Percentiles rank a stretch among this genome's conserved stretches.
Conservation (phyloP, 257 asterid species). For the Solanum lignicaule region DNA sequence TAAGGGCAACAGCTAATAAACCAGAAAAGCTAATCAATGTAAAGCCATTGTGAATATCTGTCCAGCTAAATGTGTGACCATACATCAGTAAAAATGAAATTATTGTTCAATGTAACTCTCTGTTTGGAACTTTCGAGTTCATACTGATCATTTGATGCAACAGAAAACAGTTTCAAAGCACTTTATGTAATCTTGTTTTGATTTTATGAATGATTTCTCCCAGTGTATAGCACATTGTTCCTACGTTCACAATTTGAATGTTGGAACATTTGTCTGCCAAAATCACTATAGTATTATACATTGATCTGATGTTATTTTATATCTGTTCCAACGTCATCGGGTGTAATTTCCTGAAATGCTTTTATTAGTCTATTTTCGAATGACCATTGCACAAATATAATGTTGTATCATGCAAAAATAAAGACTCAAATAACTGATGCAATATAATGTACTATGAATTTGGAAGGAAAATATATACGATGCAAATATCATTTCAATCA, state of each 20-base stretch:
- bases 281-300: neutral
- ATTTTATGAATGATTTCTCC: neutral
- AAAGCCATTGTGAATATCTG: slow-evolving; percentile 41
- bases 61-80: neutral
- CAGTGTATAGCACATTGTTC: neutral
- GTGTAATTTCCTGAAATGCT: neutral
- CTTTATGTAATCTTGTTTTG: neutral
- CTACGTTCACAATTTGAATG: neutral
- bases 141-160: neutral
- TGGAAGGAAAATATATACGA: neutral
- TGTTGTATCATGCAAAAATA: neutral
- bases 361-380: neutral
- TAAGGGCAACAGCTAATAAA: slow-evolving; percentile 4
- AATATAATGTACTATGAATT: neutral
- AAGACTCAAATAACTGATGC: neutral
- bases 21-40: slow-evolving; percentile 14
- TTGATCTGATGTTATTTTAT: neutral
- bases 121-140: neutral
- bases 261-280: neutral
- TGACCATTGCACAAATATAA: neutral
- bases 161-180: neutral
- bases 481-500: neutral
- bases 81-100: neutral
- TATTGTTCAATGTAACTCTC: neutral
- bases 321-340: neutral